Percentiles rank a stretch among this genome's conserved stretches.
Conservation (phyloP, 1,139 yeast genomes). For the Pichia sp. region DNA sequence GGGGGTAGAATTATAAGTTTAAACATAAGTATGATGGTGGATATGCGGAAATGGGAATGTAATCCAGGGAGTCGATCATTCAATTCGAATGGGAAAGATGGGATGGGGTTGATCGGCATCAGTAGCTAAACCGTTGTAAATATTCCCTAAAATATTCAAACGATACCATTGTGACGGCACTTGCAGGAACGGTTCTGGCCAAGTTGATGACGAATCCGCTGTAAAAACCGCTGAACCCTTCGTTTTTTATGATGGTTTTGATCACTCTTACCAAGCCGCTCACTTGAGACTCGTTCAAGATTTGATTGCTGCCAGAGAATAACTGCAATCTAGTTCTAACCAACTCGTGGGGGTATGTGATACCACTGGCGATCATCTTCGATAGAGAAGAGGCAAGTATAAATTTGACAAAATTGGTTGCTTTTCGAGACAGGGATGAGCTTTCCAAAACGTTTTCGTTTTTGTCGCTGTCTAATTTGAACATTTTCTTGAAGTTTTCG, state of each 20-base stretch:
- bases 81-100: not conserved
- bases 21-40: not conserved
- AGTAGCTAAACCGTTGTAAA: slow-evolving; percentile 33
- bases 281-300: slow-evolving; percentile 20
- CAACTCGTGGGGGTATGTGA: slow-evolving; percentile 96
- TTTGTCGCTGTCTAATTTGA: slow-evolving; percentile 34
- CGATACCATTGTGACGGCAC: slow-evolving; percentile 91
- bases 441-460: slow-evolving; percentile 16
- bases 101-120: not conserved
- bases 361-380: slow-evolving; percentile 82
- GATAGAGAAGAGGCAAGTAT: slow-evolving; percentile 75
- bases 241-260: slow-evolving; percentile 54
- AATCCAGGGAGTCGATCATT: no score
- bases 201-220: slow-evolving; percentile 86
- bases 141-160: slow-evolving; percentile 79
- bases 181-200: slow-evolving; percentile 89
- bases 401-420: slow-evolving; percentile 41
- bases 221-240: slow-evolving; percentile 81
- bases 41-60: not conserved
- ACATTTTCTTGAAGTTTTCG: slow-evolving; percentile 63
- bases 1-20: not conserved
- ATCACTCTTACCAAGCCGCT: slow-evolving; percentile 44
- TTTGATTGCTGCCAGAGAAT: slow-evolving; percentile 17
- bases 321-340: slow-evolving; percentile 88
- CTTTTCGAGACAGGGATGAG: slow-evolving; percentile 10